Evolutionary conservation across 2,329 filamentous ascomycete species (phyloP).

Genomic region (Colletotrichum chrysophilum): DNA sequence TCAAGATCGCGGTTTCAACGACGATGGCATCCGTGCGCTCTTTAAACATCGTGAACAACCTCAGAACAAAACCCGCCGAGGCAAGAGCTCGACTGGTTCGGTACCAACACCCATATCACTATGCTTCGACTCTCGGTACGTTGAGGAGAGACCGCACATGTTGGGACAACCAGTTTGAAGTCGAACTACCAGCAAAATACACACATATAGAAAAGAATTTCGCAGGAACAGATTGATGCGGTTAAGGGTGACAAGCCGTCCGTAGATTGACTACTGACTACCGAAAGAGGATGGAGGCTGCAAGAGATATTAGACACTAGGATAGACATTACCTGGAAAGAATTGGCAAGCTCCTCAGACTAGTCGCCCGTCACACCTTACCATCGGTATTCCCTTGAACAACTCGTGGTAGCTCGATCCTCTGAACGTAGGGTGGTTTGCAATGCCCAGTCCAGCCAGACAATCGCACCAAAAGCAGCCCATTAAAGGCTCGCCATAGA

Average conservation of each 20-base stretch:
- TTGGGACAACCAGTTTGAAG: neutral
- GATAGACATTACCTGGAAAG: neutral
- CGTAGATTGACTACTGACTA: neutral
- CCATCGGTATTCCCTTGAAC: neutral
- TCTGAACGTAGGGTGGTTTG: neutral
- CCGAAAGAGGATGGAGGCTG: neutral
- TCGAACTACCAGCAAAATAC: neutral
- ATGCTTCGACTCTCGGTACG: neutral
- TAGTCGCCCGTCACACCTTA: neutral
- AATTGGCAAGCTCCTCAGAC: neutral
- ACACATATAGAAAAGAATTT: neutral
- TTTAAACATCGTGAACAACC: neutral
- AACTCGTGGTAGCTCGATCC: neutral
- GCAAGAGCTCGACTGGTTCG: neutral
- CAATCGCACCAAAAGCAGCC: neutral
- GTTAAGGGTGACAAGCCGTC: neutral
- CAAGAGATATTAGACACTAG: neutral
- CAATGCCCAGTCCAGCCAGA: neutral
- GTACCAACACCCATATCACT: neutral
- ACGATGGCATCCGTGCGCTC: neutral
- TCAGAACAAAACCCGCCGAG: neutral
- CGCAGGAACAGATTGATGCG: neutral
- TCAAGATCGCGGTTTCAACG: neutral
- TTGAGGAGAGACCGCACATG: neutral
- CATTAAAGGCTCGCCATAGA: neutral